phyloP scores from a whole-genome alignment of 768 basidiomycete genomes.

The Ramaria sp. region DNA sequence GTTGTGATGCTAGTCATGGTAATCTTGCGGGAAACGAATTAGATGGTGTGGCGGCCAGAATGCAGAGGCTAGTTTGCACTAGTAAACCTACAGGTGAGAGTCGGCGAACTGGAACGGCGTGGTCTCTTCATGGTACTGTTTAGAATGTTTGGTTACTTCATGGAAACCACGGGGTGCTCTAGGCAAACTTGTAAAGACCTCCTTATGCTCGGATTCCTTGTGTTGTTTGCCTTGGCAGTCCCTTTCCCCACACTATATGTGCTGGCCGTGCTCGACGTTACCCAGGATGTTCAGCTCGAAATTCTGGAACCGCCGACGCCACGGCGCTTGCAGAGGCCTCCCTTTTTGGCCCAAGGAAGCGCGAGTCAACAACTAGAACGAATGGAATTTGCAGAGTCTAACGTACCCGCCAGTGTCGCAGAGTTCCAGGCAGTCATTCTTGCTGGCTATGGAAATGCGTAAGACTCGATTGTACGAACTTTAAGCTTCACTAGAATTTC shows the following conservation, averaged over 20 bases:
- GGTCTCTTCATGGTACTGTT: no score
- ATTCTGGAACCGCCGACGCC: slow-evolving; percentile 1
- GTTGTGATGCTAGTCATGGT: no score
- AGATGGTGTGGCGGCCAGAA: no score
- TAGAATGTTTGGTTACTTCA: no score
- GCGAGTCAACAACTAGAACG: neutral
- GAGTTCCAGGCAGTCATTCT: slow-evolving; percentile 87
- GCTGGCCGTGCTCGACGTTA: neutral
- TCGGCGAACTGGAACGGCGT: no score
- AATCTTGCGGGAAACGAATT: no score
- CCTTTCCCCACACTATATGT: slow-evolving; percentile 1
- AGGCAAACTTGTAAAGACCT: no score
- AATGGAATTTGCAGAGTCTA: slow-evolving; percentile 9
- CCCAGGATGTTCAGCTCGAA: neutral
- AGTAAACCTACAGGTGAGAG: no score
- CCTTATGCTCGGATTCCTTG: neutral
- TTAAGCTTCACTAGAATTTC: slow-evolving; percentile 1
- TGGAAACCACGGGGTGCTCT: no score
- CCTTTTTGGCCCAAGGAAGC: neutral
- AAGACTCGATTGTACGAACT: slow-evolving; percentile 20
- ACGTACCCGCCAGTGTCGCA: slow-evolving; percentile 8
- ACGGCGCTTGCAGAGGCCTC: neutral
- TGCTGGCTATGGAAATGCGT: slow-evolving; percentile 91
- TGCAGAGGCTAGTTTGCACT: no score
- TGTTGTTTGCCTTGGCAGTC: neutral